Evolutionary conservation across 345 rosid genomes (phyloP), one percentile per base, ranked within the genome.

Genomic region (Laguncularia racemosa): DNA sequence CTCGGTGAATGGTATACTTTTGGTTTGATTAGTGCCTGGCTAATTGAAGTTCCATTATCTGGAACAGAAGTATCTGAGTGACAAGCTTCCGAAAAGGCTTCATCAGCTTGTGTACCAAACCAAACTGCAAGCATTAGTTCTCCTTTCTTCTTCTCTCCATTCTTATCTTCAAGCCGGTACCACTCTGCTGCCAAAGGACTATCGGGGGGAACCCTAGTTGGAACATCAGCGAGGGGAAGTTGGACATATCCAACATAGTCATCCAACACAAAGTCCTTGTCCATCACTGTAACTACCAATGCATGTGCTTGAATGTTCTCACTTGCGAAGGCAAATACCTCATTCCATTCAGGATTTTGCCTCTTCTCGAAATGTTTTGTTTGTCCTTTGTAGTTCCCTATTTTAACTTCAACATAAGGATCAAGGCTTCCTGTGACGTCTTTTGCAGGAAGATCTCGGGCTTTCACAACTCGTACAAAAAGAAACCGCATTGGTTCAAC

Each of bases 111-210:
- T 9, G 99, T 90, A 61, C 99, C 92, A 67, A 77, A 80, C 99
- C 99, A 95, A 53, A 95, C 95, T 1, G 97, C 85, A 28, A 90
- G 69, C 99, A 95, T 95, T 65, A 95, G 52, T 48, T 95, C 99
- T 12, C 95, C 96, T 43, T 62, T 75, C 46, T 45, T 50, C 63
- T 78, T 86, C 65, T 89, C 92, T 62, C 71, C 81, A 53, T 82
- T 76, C 71, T 72, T 70, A 61, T 88, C 84, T 62, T 81, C 85
- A 46, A 95, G 80, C 50, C 81, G 68, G 65, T 90, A 77, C 97
- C 99, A 95, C 71, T 95, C 90, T 11, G 99, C 85, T 19, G 97
- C 97, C 72, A 95, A 63, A 1, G 99, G 97, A 72, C 99, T 90
- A 16, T 95, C 96, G 0, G 92, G 79, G 1, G 91, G 87, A 14